Base-by-base conservation (phyloP, 306 rosid species). In the Sicyos edulis region DNA sequence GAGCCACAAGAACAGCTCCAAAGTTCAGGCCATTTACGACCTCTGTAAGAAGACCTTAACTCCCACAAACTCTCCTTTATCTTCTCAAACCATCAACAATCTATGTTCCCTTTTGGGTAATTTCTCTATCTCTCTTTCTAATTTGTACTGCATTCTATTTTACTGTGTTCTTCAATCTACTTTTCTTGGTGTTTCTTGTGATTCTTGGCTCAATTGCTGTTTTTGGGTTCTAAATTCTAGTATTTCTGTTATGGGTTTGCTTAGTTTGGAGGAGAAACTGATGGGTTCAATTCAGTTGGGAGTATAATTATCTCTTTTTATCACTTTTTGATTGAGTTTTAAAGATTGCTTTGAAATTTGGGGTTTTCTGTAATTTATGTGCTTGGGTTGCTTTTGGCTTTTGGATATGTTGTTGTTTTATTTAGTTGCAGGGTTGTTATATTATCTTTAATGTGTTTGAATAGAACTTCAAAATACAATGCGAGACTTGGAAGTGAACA, bases 51-150 rank as follows among this genome's bases (percentile, higher is more conserved):
- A 42, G 56, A 78, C 70, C 50, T 88, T 91, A 70, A 76, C 88
- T 4, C 86, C 89, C 73, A 80, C 89, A 1, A 80, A 77, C 77
- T 21, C 76, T 56, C 75, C 83, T 52, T 86, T 89, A 20, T 70
- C 89, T 13, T 75, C 95, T 22, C 86, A 80, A 40, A 76, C 83
- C 19, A 32, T 86, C 78, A 82, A 66, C 20, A 83, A 80, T 70
- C 89, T 91, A 45, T 78, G 82, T 84, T 81, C 95, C 61, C 78
- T 88, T 55, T 59, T 93, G 64, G 98, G 98, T 93, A 83, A 75
- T 63, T 53, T 74, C 74, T 77, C 64, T 4, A 4, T 68, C 42
- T 6, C 58, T 55, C 51, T 64, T 70, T 77, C 42, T 34, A 50
- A 17, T 76, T 45, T 37, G 6, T 32, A 53, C 17, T 58, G 61